Base-by-base conservation (phyloP, 2,329 filamentous ascomycete genomes). In the Falciphora oryzae region DNA sequence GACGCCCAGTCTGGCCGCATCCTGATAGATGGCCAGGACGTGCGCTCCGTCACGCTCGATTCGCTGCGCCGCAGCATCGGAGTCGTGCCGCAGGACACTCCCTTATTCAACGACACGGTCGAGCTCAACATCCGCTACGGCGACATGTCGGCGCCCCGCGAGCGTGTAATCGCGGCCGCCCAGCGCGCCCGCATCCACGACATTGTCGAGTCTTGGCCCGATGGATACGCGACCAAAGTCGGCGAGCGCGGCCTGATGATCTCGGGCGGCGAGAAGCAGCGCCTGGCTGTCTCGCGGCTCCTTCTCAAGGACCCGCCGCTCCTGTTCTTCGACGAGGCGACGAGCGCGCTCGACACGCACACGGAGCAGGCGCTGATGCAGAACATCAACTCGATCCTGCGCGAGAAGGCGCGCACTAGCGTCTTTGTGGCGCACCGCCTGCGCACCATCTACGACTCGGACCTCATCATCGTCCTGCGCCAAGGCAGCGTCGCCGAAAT, bases 121-220 rank as follows among this genome's bases (percentile, higher is more conserved):
- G 90, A 91, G 73, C 92, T 97, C 75, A 99, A 99, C 74, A 97
- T 99, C 71, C 89, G 88, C 67, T 99, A 99, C 75, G 95, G 95
- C 62, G 86, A 90, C 69, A 85, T 98, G 68, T 85, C 87, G 35
- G 93, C 94, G 0, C 83, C 88, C 0, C 80, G 84, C 13, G 91
- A 92, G 38, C 82, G 89, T 65, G 89, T 99, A 10, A 75, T 87
- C 16, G 88, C 88, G 35, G 95, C 92, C 0, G 93, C 95, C 1
- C 87, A 88, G 72, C 85, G 92, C 64, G 94, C 95, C 2, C 87
- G 89, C 65, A 92, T 99, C 65, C 89, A 97, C 75, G 89, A 95
- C 59, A 92, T 90, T 63, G 89, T 97, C 66, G 80, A 85, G 64
- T 81, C 80, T n/a, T 89, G 96, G 74, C 92, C 92, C 1, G 89